Evolutionary conservation across 208 protist genomes (phyloP).

Genomic region (Herpetomonas tarakana): DNA sequence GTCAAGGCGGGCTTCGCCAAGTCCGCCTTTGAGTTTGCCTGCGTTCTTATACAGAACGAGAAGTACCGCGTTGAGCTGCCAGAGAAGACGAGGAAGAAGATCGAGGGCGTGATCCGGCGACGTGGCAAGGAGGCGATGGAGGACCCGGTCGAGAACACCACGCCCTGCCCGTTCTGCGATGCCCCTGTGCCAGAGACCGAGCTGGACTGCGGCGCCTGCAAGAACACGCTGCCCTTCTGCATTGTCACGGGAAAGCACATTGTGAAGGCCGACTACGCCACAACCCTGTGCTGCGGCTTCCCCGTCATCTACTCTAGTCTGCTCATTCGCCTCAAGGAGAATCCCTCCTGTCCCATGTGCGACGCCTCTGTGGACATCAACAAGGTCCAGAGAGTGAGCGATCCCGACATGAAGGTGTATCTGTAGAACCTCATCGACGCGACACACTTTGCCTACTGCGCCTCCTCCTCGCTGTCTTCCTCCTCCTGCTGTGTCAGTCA

Average conservation of each 20-base stretch:
- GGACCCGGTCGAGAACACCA: conserved; percentile 70
- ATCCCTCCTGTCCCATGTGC: conserved; percentile 83
- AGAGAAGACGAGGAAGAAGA: conserved; percentile 94
- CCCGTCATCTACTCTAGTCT: conserved; percentile 80
- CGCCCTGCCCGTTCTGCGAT: conserved; percentile 94
- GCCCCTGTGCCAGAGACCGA: conserved; percentile 82
- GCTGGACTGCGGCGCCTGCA: conserved; percentile 93
- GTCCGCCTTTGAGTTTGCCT: conserved; percentile 95
- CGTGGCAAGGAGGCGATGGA: conserved; percentile 76
- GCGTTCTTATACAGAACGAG: conserved; percentile 93
- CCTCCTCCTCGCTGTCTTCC: no score
- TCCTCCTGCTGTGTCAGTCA: no score
- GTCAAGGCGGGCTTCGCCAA: conserved; percentile 85
- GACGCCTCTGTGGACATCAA: conserved; percentile 73
- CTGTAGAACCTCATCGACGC: conserved; percentile 16
- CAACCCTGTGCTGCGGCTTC: conserved; percentile 92
- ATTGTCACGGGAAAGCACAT: conserved; percentile 93
- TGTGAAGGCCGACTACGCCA: conserved; percentile 83
- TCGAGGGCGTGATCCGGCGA: conserved; percentile 94
- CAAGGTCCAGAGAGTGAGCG: conserved; percentile 56
- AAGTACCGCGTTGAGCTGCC: conserved; percentile 92
- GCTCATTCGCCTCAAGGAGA: conserved; percentile 60
- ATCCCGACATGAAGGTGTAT: conserved; percentile 65
- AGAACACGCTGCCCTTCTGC: conserved; percentile 95
- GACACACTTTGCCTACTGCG: no score